Evolutionary conservation across 176 grass and related monocot species (phyloP), one percentile per base, ranked within the genome.

Genomic region (Juncus inflexus): DNA sequence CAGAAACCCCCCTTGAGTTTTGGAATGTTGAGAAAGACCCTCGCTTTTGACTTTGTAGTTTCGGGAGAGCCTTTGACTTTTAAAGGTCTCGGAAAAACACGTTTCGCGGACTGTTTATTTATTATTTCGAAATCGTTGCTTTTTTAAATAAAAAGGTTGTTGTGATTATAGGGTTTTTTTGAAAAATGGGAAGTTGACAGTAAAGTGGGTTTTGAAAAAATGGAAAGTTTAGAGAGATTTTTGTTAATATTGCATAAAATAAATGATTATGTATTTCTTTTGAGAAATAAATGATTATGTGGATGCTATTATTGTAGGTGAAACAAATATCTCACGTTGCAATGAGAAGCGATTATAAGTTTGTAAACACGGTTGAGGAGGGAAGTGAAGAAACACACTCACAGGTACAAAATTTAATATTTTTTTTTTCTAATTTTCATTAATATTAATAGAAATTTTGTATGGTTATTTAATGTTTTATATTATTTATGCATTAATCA

Each of bases 291-390:
- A n/a, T n/a, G 19, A 40, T 28, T 42, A 41, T 9, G 40, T 66
- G 65, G 1, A 28, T 28, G 19, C 1, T 28, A 28, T 28, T 40
- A 55, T 3, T 56, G 35, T 81, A 99, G 94, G 85, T 99, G 13
- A 74, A 64, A 57, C 74, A 92, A 82, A 92, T 92, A 59, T 91
- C 77, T 58, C 80, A 92, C 12, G 12, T 91, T 66, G 94, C 94
- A 61, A 89, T 99, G 94, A 86, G 66, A 76, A 99, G 66, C 64
- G 61, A 91, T 76, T 61, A 84, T 19, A 40, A 77, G 67, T 89
- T 99, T 78, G 75, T 99, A 69, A 99, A 83, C 62, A 89, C 94
- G 61, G 94, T 99, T 65, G 70, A 84, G 83, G 88, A 99, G 42
- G 94, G 94, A 19, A 82, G 81, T 57, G 94, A 92, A 72, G 94